Conservation (phyloP, 441 rosid genomes). For the Syzygium syzygioides region DNA sequence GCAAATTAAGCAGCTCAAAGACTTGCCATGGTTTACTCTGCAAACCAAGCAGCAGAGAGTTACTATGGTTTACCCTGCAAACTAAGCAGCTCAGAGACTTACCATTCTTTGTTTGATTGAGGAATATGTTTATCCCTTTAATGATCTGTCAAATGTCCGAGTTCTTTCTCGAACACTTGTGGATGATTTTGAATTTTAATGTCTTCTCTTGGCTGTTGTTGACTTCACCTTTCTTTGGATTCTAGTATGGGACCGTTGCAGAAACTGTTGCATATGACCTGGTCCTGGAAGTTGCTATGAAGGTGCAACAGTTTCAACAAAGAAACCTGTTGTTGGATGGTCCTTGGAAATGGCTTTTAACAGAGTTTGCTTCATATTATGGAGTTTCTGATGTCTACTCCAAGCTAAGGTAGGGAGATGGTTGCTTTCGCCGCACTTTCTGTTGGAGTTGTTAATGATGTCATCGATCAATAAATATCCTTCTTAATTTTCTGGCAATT, state of each 20-base stretch:
- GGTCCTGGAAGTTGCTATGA: slow-evolving; percentile 88
- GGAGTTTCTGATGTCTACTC: slow-evolving; percentile 93
- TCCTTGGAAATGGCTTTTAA: slow-evolving; percentile 96
- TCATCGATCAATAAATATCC: neutral
- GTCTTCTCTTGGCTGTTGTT: neutral
- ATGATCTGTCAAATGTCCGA: neutral
- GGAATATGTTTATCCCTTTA: neutral
- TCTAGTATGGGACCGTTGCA: slow-evolving; percentile 91
- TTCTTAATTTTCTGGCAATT: neutral
- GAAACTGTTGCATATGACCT: slow-evolving; percentile 98
- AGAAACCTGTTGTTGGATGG: slow-evolving; percentile 77
- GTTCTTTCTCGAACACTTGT: neutral
- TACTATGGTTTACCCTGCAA: neutral
- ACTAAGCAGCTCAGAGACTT: neutral
- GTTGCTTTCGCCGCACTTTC: neutral
- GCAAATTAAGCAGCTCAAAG: neutral
- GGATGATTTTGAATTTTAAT: neutral
- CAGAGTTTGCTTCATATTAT: slow-evolving; percentile 88
- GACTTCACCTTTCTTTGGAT: slow-evolving; percentile 13
- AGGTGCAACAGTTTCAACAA: slow-evolving; percentile 83
- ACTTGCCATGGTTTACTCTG: neutral
- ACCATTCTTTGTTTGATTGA: neutral
- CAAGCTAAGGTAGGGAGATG: slow-evolving; percentile 61
- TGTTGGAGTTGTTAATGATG: neutral
- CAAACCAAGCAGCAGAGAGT: neutral